Conservation (phyloP, 2,329 filamentous ascomycete species). For the Cladobotryum mycophilum region DNA sequence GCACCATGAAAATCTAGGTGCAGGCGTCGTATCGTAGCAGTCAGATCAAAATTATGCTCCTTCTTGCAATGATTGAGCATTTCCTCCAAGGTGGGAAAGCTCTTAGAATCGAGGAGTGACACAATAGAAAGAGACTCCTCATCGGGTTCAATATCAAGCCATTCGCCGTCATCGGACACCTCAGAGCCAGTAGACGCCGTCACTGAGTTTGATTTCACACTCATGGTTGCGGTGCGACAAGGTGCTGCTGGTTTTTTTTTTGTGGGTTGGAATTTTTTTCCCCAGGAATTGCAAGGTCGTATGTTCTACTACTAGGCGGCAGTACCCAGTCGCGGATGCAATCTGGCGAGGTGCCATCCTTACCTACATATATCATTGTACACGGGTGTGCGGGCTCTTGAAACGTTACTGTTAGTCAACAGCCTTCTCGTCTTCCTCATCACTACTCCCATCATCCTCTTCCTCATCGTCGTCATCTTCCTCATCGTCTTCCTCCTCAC, state of each 20-base stretch:
- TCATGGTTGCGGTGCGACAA: neutral
- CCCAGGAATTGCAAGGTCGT: neutral
- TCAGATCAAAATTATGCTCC: conserved; percentile 60
- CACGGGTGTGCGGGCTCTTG: neutral
- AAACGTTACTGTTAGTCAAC: neutral
- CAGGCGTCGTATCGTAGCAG: conserved; percentile 49
- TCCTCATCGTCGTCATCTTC: conserved; percentile 64
- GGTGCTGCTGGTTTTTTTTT: neutral
- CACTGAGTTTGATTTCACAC: conserved; percentile 2
- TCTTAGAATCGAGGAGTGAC: conserved; percentile 61
- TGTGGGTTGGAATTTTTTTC: conserved; percentile 1
- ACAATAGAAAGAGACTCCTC: conserved; percentile 56
- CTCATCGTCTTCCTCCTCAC: conserved; percentile 40
- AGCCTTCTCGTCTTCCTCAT: conserved; percentile 22
- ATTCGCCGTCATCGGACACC: conserved; percentile 37
- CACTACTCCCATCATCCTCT: conserved; percentile 45
- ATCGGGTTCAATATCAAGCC: conserved; percentile 54
- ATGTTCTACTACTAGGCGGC: no score
- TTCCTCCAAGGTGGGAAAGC: conserved; percentile 55
- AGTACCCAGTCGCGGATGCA: neutral
- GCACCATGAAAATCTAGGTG: conserved; percentile 66
- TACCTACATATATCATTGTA: neutral
- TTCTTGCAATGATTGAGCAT: conserved; percentile 67
- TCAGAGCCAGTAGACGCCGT: conserved; percentile 3
- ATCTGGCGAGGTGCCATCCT: neutral